Conservation (phyloP, 352 stramenopile species). For the Globisporangium uncinulatum region DNA sequence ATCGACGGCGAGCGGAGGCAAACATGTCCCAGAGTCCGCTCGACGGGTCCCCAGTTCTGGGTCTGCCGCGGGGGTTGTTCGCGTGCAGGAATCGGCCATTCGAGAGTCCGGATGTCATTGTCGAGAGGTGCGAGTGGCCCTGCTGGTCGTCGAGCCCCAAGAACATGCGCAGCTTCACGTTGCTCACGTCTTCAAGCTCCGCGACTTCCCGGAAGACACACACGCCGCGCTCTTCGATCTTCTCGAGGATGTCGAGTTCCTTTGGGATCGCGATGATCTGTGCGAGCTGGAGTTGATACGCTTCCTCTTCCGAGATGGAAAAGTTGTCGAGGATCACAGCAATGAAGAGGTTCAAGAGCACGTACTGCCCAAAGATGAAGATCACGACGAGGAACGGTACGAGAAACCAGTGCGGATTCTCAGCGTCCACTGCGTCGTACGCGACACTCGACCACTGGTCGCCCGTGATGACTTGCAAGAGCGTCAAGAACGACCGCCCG, state of each 20-base stretch:
- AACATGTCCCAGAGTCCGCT: background rate
- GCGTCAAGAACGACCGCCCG: constrained; percentile 56
- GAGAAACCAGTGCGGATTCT: constrained; percentile 59
- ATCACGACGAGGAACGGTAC: constrained; percentile 70
- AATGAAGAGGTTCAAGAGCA: constrained; percentile 81
- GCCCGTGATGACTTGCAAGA: constrained; percentile 73
- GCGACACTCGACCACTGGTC: constrained; percentile 76
- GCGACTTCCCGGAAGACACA: constrained; percentile 74
- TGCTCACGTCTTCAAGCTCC: constrained; percentile 74
- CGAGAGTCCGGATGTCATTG: constrained; percentile 2
- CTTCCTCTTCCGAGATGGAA: constrained; percentile 72
- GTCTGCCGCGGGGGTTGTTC: background rate
- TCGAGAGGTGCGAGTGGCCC: background rate
- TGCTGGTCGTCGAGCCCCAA: constrained; percentile 51
- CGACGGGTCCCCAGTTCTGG: too few species aligned
- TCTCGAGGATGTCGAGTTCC: constrained; percentile 76
- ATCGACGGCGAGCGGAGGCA: background rate
- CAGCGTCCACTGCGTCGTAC: constrained; percentile 68
- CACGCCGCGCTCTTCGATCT: constrained; percentile 74
- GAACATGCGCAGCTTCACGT: constrained; percentile 75
- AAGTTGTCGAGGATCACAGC: constrained; percentile 84
- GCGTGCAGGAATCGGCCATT: constrained; percentile 5
- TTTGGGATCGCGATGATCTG: constrained; percentile 82
- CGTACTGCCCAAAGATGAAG: constrained; percentile 75
- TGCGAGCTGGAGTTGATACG: constrained; percentile 75